Conservation (phyloP, 2,329 filamentous ascomycete genomes). For the Trichoderma sp. region DNA sequence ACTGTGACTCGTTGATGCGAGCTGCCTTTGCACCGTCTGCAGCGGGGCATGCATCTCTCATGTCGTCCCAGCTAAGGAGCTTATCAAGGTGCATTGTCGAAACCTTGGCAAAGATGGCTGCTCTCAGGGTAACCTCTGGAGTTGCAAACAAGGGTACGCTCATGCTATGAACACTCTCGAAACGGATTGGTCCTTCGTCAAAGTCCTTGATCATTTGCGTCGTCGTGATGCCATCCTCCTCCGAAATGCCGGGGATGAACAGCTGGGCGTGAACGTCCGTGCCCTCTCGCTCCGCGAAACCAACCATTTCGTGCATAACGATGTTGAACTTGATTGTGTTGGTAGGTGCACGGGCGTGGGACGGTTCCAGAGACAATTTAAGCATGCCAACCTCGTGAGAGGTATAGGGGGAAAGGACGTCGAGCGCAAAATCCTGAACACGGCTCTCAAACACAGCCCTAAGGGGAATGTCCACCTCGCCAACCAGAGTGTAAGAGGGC, state of each 20-base stretch:
- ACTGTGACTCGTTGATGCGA: constrained; percentile 87
- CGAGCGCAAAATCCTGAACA: constrained; percentile 90
- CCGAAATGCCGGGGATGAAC: constrained; percentile 89
- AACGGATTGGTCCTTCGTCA: constrained; percentile 87
- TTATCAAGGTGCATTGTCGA: constrained; percentile 95
- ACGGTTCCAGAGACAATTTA: constrained; percentile 88
- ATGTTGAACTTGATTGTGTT: constrained; percentile 98
- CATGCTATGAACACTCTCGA: constrained; percentile 99
- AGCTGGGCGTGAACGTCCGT: constrained; percentile 95
- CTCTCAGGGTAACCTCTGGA: constrained; percentile 72
- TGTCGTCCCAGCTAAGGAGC: constrained; percentile 97
- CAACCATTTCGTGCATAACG: constrained; percentile 93
- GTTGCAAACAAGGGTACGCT: constrained; percentile 77
- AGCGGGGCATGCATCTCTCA: constrained; percentile 74
- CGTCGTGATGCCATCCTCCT: constrained; percentile 88
- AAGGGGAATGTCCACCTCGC: constrained; percentile 89
- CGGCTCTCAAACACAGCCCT: constrained; percentile 91
- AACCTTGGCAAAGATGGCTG: constrained; percentile 89
- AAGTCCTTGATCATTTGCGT: constrained; percentile 94
- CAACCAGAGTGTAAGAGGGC: constrained; percentile 88
- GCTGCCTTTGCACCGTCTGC: constrained; percentile 58
- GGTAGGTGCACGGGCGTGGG: constrained; percentile 85
- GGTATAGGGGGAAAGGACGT: constrained; percentile 90
- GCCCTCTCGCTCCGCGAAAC: constrained; percentile 93
- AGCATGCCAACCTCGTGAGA: constrained; percentile 88